These are phyloP conservation scores for Kuraishia molischiana DNA, from an alignment of 805 yeast species.

Conservation along the genomic window DNA sequence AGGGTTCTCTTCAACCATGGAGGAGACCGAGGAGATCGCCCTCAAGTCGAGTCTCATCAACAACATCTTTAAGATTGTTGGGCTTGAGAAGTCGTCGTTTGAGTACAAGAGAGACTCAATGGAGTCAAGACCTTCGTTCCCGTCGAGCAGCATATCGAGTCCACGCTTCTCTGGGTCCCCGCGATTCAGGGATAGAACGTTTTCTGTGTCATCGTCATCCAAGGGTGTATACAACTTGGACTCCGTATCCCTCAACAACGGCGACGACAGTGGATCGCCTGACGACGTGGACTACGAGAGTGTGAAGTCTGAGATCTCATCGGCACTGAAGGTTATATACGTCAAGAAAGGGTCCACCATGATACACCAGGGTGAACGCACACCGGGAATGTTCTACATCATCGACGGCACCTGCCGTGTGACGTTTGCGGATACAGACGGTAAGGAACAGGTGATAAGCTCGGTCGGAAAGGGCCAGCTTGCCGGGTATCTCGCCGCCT, in stretches of 20 bases:
- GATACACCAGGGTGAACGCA: conserved; percentile 53
- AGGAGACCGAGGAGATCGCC: conserved; percentile 63
- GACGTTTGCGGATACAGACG: conserved; percentile 26
- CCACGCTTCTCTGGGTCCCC: not conserved
- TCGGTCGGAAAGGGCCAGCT: conserved; percentile 68
- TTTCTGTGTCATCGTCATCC: not conserved
- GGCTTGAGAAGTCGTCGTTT: conserved; percentile 31
- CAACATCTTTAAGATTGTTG: conserved; percentile 58
- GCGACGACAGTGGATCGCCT: not conserved
- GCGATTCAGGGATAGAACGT: not conserved
- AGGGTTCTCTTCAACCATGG: conserved; percentile 41
- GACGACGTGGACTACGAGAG: conserved; percentile 28
- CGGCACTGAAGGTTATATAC: conserved; percentile 45
- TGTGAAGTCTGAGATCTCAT: conserved; percentile 50
- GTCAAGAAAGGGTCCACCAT: conserved; percentile 44
- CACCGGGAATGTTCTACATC: conserved; percentile 72
- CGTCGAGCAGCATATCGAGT: not conserved
- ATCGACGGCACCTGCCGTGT: conserved; percentile 73
- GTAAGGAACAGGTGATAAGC: conserved; percentile 34
- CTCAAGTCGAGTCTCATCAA: conserved; percentile 58
- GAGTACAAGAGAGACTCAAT: not conserved
- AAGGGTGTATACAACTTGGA: not conserved
- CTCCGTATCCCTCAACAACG: not conserved
- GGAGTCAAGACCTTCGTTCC: not conserved
- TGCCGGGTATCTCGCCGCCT: conserved; percentile 78